Base-by-base conservation (phyloP, 2,329 filamentous ascomycete species). In the Teratosphaeria viscida region DNA sequence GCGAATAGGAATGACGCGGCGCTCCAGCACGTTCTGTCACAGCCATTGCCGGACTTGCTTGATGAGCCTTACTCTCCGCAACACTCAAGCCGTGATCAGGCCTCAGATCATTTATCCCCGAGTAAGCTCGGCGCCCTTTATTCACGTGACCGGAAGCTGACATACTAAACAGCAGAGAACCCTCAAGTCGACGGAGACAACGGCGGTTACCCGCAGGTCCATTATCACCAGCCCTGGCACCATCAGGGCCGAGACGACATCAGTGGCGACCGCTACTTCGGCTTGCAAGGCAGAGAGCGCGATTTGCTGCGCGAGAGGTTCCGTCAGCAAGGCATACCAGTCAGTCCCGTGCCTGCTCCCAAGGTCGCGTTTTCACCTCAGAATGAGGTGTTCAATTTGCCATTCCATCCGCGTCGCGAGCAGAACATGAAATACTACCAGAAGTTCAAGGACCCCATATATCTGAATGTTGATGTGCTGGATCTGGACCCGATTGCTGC, bases 231-330 rank as follows among this genome's bases (percentile, higher is more conserved):
- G 52, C 19, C 14, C n/a, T 59, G 57, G 57, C 23, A 39, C 37
- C 32, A 47, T 27, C 37, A 43, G 16, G 58, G 54, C 16, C 26
- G 43, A 3, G 47, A 62, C 27, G 60, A 62, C 47, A 56, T 58
- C 55, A 8, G 4, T 6, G 60, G 60, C 19, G 60, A 62, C 53
- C 56, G 52, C 34, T 56, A 57, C 29, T 56, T 62, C 11, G 60
- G 60, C 23, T 7, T 56, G 27, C 23, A 34, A 29, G 58, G 57
- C 32, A 39, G 16, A 6, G 23, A 52, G 26, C 57, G 60, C 12
- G 26, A 14, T 5, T 4, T 55, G 5, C 7, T 43, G 19, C 53
- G 57, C 19, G 26, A 34, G 5, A 43, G 23, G 6, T 27, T 58
- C 10, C 60, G 60, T 35, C 49, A 56, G 7, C 32, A 55, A 26